These are phyloP conservation scores for Podaxis sp. DNA, from an alignment of 768 basidiomycete species.

Conservation along the genomic window DNA sequence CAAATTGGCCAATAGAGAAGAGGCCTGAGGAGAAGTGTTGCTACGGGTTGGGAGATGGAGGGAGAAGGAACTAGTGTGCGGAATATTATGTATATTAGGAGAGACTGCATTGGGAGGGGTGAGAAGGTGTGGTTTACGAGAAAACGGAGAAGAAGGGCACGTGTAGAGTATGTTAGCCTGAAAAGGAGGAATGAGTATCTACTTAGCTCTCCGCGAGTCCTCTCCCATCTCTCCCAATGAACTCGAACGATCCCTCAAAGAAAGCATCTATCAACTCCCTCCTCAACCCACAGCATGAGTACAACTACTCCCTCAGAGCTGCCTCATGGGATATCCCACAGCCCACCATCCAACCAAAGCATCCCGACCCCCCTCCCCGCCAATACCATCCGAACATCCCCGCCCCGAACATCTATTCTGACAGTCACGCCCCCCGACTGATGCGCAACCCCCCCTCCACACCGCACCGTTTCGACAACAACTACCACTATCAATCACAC, in stretches of 20 bases:
- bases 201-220: background rate
- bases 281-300: slow-evolving; percentile 36
- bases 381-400: slow-evolving; percentile 3
- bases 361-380: slow-evolving; percentile 10
- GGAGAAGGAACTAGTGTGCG: background rate
- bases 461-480: slow-evolving; percentile 25
- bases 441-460: slow-evolving; percentile 27
- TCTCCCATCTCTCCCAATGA: slow-evolving; percentile 24
- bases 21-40: background rate
- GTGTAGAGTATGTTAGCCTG: slow-evolving; percentile 3
- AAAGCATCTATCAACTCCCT: slow-evolving; percentile 42
- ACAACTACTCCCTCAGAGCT: slow-evolving; percentile 19
- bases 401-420: slow-evolving; percentile 16
- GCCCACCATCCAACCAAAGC: background rate
- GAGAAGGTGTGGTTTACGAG: slow-evolving; percentile 7
- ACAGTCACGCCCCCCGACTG: slow-evolving; percentile 26
- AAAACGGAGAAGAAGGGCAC: slow-evolving; percentile 5
- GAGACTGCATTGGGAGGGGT: background rate
- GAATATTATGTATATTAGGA: slow-evolving; percentile 5
- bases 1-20: background rate
- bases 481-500: slow-evolving; percentile 28
- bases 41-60: background rate
- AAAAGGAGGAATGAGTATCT: slow-evolving; percentile 11
- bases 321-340: slow-evolving; percentile 24
- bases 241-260: slow-evolving; percentile 36